Conservation (phyloP, 1,139 yeast genomes). For the Kurtzmaniella quercitrusa region DNA sequence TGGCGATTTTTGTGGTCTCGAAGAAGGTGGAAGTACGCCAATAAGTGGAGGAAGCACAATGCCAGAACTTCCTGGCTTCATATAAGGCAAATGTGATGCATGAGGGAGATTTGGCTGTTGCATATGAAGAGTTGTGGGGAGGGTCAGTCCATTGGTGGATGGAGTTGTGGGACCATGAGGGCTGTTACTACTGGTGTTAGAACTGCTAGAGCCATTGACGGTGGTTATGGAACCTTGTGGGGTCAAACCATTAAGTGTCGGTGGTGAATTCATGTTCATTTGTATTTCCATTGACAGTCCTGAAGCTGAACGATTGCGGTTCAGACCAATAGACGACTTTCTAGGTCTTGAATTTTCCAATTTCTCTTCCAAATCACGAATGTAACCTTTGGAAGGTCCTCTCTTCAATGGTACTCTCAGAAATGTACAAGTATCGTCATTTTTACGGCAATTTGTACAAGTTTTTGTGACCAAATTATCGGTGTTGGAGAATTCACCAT, state of each 20-base stretch:
- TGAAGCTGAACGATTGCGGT: background rate
- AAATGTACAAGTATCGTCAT: conserved; percentile 54
- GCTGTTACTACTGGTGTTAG: background rate
- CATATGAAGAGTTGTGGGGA: conserved; percentile 1
- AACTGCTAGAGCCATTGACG: background rate
- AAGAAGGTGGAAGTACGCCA: background rate
- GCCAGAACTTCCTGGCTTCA: background rate
- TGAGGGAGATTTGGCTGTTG: conserved; percentile 1
- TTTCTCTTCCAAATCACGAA: conserved; percentile 39
- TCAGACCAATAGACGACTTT: conserved; percentile 2
- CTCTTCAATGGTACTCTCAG: conserved; percentile 68
- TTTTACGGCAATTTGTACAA: conserved; percentile 57
- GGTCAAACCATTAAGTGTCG: conserved; percentile 14
- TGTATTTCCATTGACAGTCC: background rate
- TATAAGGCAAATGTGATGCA: background rate
- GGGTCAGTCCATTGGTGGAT: background rate
- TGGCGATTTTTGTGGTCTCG: background rate
- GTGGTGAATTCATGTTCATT: conserved; percentile 11
- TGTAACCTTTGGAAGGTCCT: conserved; percentile 74
- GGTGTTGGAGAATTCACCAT: conserved; percentile 46
- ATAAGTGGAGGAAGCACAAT: conserved; percentile 1
- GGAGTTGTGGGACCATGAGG: background rate
- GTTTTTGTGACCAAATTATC: conserved; percentile 43
- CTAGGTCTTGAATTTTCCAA: conserved; percentile 13
- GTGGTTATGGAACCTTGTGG: conserved; percentile 2